Conservation (phyloP, 2,329 filamentous ascomycete genomes). For the Alternaria postmessia region DNA sequence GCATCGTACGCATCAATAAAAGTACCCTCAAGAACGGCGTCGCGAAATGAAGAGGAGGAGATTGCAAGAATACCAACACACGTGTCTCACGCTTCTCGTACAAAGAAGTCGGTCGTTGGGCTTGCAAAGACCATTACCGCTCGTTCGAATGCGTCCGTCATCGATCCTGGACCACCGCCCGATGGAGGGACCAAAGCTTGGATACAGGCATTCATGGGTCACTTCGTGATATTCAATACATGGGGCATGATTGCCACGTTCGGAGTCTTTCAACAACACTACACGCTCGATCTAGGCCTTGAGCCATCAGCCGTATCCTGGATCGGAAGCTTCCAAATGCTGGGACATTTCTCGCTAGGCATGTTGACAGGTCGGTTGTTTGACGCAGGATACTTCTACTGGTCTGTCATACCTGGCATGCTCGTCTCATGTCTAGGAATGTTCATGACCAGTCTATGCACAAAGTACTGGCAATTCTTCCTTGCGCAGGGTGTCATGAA, state of each 20-base stretch:
- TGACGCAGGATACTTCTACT: slow-evolving; percentile 61
- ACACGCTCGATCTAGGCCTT: slow-evolving; percentile 37
- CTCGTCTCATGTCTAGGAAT: slow-evolving; percentile 57
- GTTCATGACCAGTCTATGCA: slow-evolving; percentile 62
- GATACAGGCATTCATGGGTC: slow-evolving; percentile 49
- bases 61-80: slow-evolving; percentile 13
- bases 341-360: slow-evolving; percentile 60
- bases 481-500: slow-evolving; percentile 47
- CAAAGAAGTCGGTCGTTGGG: slow-evolving; percentile 19
- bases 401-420: slow-evolving; percentile 54
- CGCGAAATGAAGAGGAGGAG: slow-evolving; percentile 16
- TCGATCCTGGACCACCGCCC: slow-evolving; percentile 49
- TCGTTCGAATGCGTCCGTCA: slow-evolving; percentile 44
- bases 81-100: slow-evolving; percentile 15
- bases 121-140: slow-evolving; percentile 40
- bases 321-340: slow-evolving; percentile 62
- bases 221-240: slow-evolving; percentile 48
- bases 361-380: slow-evolving; percentile 61
- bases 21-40: slow-evolving; percentile 1
- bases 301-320: slow-evolving; percentile 59
- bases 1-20: slow-evolving; percentile 13
- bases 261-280: slow-evolving; percentile 50
- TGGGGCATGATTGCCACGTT: slow-evolving; percentile 51
- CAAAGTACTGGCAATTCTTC: slow-evolving; percentile 59
- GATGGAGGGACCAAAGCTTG: slow-evolving; percentile 50